These are phyloP conservation scores for Peronospora destructor DNA, from an alignment of 352 stramenopile species.

Conservation along the genomic window DNA sequence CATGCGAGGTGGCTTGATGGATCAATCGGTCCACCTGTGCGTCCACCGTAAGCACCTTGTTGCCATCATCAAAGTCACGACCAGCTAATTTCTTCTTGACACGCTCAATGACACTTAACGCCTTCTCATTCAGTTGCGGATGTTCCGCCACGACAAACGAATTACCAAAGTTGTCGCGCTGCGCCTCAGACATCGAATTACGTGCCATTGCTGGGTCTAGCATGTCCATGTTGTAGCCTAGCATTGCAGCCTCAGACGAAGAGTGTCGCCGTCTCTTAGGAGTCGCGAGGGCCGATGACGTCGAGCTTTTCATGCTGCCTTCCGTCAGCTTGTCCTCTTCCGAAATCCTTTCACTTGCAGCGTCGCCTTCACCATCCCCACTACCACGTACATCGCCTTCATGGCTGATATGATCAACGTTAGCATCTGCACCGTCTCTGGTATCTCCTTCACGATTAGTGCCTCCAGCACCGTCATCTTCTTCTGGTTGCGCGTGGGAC, in stretches of 20 bases:
- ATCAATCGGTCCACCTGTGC: conserved; percentile 98
- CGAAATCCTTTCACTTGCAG: conserved; percentile 11
- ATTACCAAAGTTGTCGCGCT: conserved; percentile 39
- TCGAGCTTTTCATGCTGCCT: conserved; percentile 56
- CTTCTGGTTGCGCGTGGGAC: conserved; percentile 64
- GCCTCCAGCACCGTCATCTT: conserved; percentile 33
- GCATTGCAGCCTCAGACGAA: conserved; percentile 54
- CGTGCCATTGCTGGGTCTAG: conserved; percentile 44
- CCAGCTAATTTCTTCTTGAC: conserved; percentile 99
- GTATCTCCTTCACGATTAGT: conserved; percentile 28
- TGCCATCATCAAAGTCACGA: conserved; percentile 92
- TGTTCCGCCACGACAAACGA: conserved; percentile 57
- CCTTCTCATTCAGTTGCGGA: conserved; percentile 85
- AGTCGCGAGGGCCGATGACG: conserved; percentile 34
- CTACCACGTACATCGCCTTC: conserved; percentile 12
- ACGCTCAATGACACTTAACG: conserved; percentile 93
- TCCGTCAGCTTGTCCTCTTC: conserved; percentile 35
- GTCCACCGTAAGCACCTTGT: conserved; percentile 71
- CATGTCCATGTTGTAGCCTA: conserved; percentile 53
- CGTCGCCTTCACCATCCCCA: conserved; percentile 21
- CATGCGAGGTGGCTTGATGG: conserved; percentile 95
- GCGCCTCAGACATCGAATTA: conserved; percentile 58
- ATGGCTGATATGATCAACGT: conserved; percentile 14
- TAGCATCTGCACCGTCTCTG: conserved; percentile 14
- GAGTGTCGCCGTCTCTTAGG: conserved; percentile 50